Evolutionary conservation across 1,284 basidiomycete species (phyloP).

Genomic region (Cryptococcus sp.): DNA sequence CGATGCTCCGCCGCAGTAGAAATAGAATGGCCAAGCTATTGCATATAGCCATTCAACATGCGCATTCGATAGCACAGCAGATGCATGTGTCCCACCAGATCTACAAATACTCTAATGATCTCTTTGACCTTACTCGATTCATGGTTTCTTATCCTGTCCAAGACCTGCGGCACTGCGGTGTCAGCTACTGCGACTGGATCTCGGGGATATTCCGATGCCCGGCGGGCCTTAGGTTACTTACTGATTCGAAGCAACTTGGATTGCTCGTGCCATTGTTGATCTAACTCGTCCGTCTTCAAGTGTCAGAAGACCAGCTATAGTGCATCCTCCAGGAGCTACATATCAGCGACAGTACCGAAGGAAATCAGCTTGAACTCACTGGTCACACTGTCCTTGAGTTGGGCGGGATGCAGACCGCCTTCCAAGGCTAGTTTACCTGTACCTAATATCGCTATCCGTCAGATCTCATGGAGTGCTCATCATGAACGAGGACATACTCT

Average conservation of each 20-base stretch:
- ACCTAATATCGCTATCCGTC: conserved; percentile 77
- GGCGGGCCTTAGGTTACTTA: conserved; percentile 21
- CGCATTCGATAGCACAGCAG: no score
- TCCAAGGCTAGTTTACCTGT: conserved; percentile 94
- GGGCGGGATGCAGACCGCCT: conserved; percentile 83
- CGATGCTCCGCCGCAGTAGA: no score
- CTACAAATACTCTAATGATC: no score
- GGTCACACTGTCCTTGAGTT: conserved; percentile 95
- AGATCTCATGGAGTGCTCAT: background rate
- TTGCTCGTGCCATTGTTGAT: conserved; percentile 91
- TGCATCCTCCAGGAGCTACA: conserved; percentile 93
- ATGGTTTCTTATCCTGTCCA: background rate
- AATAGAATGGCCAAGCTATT: no score
- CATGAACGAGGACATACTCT: conserved; percentile 60
- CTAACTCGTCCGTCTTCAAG: conserved; percentile 92
- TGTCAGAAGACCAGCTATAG: conserved; percentile 90
- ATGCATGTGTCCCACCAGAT: no score
- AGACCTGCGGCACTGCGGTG: background rate
- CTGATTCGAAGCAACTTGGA: conserved; percentile 85
- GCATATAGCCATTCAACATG: no score
- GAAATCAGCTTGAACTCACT: conserved; percentile 61
- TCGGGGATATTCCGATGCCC: background rate
- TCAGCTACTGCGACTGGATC: background rate
- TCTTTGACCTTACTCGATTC: background rate
- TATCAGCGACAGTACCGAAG: background rate